A percentile compares a stretch with the other conserved stretches of the same genome.
phyloP scores from a whole-genome alignment of 2,329 filamentous ascomycete genomes.

The Chlorencoelia australis region DNA sequence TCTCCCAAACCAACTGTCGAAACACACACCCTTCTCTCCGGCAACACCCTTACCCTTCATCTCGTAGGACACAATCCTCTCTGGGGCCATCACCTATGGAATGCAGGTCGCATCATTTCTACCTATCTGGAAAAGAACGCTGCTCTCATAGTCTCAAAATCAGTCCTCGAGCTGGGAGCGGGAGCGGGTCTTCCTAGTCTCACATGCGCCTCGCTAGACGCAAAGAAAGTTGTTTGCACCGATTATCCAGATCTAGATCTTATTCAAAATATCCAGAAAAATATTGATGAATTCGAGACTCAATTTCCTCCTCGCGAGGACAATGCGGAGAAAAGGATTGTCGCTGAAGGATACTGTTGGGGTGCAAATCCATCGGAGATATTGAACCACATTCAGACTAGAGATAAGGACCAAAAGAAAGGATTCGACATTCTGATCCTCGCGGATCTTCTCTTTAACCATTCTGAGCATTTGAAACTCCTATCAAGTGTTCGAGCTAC shows the following conservation, averaged over 20 bases:
- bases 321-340: slow-evolving; percentile 30
- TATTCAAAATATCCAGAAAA: slow-evolving; percentile 68
- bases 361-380: slow-evolving; percentile 54
- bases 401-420: slow-evolving; percentile 2
- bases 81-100: slow-evolving; percentile 89
- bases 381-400: slow-evolving; percentile 40
- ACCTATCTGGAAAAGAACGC: slow-evolving; percentile 65
- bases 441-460: slow-evolving; percentile 84
- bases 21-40: slow-evolving; percentile 58
- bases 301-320: slow-evolving; percentile 4
- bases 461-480: slow-evolving; percentile 74
- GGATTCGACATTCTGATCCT: slow-evolving; percentile 76
- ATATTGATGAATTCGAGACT: slow-evolving; percentile 41
- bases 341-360: slow-evolving; percentile 73
- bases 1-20: slow-evolving; percentile 67
- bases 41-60: slow-evolving; percentile 45
- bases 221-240: slow-evolving; percentile 64
- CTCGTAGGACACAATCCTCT: slow-evolving; percentile 81
- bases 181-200: slow-evolving; percentile 78
- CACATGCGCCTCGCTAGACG: slow-evolving; percentile 64
- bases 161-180: slow-evolving; percentile 82
- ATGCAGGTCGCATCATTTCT: slow-evolving; percentile 70
- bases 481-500: slow-evolving; percentile 61
- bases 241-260: slow-evolving; percentile 83
- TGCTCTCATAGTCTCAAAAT: slow-evolving; percentile 51